Base-by-base conservation (phyloP, 1,284 basidiomycete species). In the Austroboletus novae-zelandiae region DNA sequence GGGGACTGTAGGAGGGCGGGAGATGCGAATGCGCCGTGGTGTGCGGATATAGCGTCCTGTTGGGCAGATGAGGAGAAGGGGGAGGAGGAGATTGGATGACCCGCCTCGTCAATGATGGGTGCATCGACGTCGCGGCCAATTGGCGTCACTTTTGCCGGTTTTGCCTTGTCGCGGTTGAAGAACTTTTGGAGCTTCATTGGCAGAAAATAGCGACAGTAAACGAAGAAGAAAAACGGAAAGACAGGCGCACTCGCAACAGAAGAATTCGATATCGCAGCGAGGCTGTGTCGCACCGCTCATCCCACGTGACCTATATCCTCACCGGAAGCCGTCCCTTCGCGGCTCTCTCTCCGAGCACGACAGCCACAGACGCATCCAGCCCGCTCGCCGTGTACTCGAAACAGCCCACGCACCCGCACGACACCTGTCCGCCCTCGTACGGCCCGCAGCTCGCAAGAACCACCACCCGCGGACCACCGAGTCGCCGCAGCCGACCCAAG, bases 361-460 rank as follows among this genome's bases (percentile, higher is more conserved):
- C 73, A 1, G 54, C 62, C 10, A 65, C 71, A 1, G 73, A 75
- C 0, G 72, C 73, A 39, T 72, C 72, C 54, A 86, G 61, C 9
- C 76, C 83, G 0, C 70, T 64, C 2, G 65, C 57, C 1, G 82
- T 85, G 55, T 78, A 80, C 63, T 86, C 83, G 60, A 81, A 84
- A 36, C 77, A 79, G 13, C 72, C 75, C 57, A 83, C 52, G 51
- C 70, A 56, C 51, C 57, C 42, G 37, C 49, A 52, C 54, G 20
- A 23, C 20, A 23, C 20, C 20, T 23, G 2, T 23, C 56, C 57
- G 13, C 61, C 54, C 2, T 57, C 84, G 57, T 85, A 86, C 31
- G 84, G 84, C 17, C 74, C 78, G 58, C 83, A 83, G 35, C 78
- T 83, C 30, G 80, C 74, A 0, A 86, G 56, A 9, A 84, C 65